Evolutionary conservation across 768 basidiomycete genomes (phyloP).

Genomic region (Termitomyces sp.): DNA sequence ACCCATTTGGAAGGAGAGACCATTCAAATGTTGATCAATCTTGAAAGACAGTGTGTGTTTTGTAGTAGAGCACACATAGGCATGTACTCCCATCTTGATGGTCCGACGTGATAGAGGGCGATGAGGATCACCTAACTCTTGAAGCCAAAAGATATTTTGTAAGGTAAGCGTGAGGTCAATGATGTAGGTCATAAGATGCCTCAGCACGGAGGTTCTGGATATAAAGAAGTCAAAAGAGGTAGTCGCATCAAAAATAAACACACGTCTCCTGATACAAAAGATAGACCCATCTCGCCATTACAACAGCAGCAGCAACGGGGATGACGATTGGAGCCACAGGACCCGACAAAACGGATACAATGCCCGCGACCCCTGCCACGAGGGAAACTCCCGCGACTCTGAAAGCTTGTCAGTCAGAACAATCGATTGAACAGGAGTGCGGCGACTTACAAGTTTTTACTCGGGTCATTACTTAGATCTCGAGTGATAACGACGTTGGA

Average conservation of each 20-base stretch:
- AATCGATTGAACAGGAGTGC: not conserved
- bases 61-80: slow-evolving; percentile 7
- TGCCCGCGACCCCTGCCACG: slow-evolving; percentile 11
- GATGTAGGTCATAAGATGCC: slow-evolving; percentile 16
- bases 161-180: slow-evolving; percentile 16
- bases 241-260: not conserved
- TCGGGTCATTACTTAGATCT: not conserved
- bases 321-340: slow-evolving; percentile 16
- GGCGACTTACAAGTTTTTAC: slow-evolving; percentile 1
- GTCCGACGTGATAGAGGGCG: slow-evolving; percentile 7
- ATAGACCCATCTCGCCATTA: slow-evolving; percentile 16
- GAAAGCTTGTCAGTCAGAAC: not conserved
- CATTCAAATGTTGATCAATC: slow-evolving; percentile 10
- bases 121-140: not conserved
- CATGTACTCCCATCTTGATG: slow-evolving; percentile 8
- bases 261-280: slow-evolving; percentile 18
- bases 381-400: slow-evolving; percentile 8
- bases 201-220: slow-evolving; percentile 7
- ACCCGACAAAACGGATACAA: slow-evolving; percentile 9
- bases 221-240: not conserved
- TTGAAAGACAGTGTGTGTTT: slow-evolving; percentile 8
- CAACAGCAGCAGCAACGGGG: slow-evolving; percentile 13
- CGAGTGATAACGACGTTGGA: slow-evolving; percentile 10
- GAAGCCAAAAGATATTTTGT: slow-evolving; percentile 17
- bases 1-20: slow-evolving; percentile 3